Evolutionary conservation across 305 asterid genomes (phyloP), one percentile per base, ranked within the genome.

Genomic region (Euphrasia arctica): DNA sequence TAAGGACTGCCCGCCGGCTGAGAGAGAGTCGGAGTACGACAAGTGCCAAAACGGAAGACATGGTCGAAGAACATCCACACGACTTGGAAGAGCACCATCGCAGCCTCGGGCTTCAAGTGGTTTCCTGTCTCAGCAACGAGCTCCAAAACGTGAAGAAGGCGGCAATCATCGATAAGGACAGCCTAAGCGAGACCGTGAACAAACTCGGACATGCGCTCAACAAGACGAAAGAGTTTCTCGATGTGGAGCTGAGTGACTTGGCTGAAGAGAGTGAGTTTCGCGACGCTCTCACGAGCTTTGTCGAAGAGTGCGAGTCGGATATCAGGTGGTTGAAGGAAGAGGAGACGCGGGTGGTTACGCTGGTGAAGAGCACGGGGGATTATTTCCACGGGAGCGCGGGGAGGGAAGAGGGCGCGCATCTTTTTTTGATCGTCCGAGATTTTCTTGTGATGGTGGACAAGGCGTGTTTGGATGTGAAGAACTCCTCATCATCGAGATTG

Each of bases 331-430:
- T 88, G 54, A 41, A 67, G 6, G 89, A 82, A 62, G 97, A 90
- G 64, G 97, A 90, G 71, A 83, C 83, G 41, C 73, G 86, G 72
- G 79, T 90, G 64, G 84, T 81, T 87, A 85, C 63, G 66, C 61
- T 90, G 72, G 92, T 86, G 56, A 88, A 79, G 83, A 82, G 85
- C 76, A 90, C 95, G 0, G 96, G 95, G 54, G 99, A 93, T 69
- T 93, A 93, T 73, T 93, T 90, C 79, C 89, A 93, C 9, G 99
- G 96, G 12, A 83, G 80, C 65, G 75, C 91, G 5, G 93, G 88
- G 47, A 80, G 72, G 64, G 95, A 88, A 2, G 99, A 93, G 70
- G 94, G 89, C 4, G 64, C 77, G 27, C 87, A 79, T 65, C 77
- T 88, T 27, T 93, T 93, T 65, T 80, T 74, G 11, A 72, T 93